These are phyloP conservation scores for Aciculosporium take DNA, from an alignment of 2,329 filamentous ascomycete species.

Conservation along the genomic window DNA sequence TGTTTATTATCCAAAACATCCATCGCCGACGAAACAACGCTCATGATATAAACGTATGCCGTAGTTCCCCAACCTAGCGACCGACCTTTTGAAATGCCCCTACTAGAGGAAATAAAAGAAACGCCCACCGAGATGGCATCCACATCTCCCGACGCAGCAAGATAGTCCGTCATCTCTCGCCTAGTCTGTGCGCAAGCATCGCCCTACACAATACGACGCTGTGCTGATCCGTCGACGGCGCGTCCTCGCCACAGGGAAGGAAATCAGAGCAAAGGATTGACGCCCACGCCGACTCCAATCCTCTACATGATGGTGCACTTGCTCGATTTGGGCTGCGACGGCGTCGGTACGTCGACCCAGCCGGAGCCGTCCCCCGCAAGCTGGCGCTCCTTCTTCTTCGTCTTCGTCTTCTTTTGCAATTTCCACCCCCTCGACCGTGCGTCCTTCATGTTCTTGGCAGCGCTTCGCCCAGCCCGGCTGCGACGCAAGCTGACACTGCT, in stretches of 20 bases:
- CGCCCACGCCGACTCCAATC: neutral
- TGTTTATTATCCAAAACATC: no score
- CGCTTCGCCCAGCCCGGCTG: conserved; percentile 45
- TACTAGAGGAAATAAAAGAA: neutral
- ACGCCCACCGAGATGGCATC: no score
- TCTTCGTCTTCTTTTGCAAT: conserved; percentile 26
- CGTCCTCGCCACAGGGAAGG: neutral
- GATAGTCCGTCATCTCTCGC: no score
- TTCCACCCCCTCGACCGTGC: conserved; percentile 45
- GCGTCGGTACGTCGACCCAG: conserved; percentile 38
- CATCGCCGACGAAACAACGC: no score
- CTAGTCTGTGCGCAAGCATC: no score
- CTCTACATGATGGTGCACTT: conserved; percentile 40
- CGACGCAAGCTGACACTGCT: conserved; percentile 31
- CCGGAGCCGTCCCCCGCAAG: conserved; percentile 26
- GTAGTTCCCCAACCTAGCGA: no score
- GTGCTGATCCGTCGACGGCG: neutral
- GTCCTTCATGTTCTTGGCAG: conserved; percentile 47
- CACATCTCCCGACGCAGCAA: no score
- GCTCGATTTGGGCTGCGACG: conserved; percentile 21
- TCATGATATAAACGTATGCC: no score
- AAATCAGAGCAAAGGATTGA: neutral
- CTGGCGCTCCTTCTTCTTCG: conserved; percentile 15
- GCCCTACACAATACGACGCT: neutral
- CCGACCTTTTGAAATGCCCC: no score